Evolutionary conservation across 2,329 filamentous ascomycete species (phyloP).

Genomic region (Fusarium caatingaense): DNA sequence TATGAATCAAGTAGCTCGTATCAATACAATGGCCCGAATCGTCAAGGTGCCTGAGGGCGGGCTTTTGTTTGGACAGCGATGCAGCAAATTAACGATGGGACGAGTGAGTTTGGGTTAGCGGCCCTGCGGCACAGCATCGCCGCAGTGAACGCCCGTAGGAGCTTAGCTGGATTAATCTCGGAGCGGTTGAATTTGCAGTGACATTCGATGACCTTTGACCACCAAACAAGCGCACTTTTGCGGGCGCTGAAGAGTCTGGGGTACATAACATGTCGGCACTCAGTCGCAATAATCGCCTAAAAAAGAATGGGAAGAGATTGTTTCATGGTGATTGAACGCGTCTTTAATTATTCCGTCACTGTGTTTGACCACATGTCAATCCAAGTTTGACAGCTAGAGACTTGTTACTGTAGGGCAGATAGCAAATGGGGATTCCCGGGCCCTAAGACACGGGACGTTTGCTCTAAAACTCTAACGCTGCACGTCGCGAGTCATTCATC

Average conservation of each 20-base stretch:
- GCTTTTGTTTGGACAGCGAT: no score
- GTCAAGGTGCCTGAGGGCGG: neutral
- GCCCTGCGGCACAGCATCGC: neutral
- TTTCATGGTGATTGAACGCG: neutral
- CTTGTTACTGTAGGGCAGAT: neutral
- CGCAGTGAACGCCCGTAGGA: neutral
- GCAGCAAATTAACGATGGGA: neutral
- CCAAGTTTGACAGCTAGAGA: neutral
- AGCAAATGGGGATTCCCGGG: neutral
- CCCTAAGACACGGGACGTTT: neutral
- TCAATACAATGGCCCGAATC: neutral
- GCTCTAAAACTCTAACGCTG: neutral
- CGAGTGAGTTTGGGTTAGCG: neutral
- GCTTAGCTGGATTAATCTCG: neutral
- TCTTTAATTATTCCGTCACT: neutral
- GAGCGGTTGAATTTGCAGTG: neutral
- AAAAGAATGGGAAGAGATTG: no score
- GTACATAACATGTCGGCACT: neutral
- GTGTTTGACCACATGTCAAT: neutral
- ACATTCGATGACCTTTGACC: neutral
- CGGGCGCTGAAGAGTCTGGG: neutral
- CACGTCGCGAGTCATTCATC: constrained; percentile 9
- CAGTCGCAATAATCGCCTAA: no score
- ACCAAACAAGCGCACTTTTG: neutral
- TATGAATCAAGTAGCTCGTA: neutral